Base-by-base conservation (phyloP, 2,329 filamentous ascomycete genomes). In the Balansia obtecta region DNA sequence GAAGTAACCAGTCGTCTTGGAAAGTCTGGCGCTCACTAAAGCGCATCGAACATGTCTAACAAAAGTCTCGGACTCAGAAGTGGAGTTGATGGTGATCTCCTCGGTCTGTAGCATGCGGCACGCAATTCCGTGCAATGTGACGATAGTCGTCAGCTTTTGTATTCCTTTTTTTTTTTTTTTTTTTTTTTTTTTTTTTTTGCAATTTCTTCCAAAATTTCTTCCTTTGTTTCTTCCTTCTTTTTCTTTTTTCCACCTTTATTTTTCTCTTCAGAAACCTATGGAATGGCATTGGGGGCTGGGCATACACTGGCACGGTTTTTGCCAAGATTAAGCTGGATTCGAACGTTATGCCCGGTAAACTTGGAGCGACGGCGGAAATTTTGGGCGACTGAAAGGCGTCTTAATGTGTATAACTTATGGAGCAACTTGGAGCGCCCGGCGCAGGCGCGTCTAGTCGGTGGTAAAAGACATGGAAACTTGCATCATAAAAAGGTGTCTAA, bases 1-100 rank as follows among this genome's bases (percentile, higher is more conserved):
- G 70, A 71, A 56, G 72, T 76, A 40, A 69, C 72, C 53, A 71
- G 66, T 59, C 74, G 72, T 61, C 70, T 77, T 50, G 73, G 73
- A 50, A 71, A 70, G 54, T 61, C 50, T 16, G 52, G 49, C 12
- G 52, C 51, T 15, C 47, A 56, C 49, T 56, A 45, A 56, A 48
- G 38, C 18, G 12, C 20, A 16, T 30, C 15, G 3, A 32, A 6
- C 11, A 43, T 38, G 11, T 12, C 7, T 18, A 27, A 27, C 4
- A 32, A 43, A 30, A 3, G 16, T 32, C 27, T 47, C 2, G 9
- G 30, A 10, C n/a, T 10, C 13, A 37, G 27, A 16, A 30, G 30
- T 30, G 20, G 34, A 50, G 30, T 15, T 44, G 27, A 20, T 44
- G 30, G 38, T 22, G 15, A 37, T 46, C 30, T 38, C n/a, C 5